phyloP scores from a whole-genome alignment of 768 basidiomycete species.

The Termitomyces eurrhizus region DNA sequence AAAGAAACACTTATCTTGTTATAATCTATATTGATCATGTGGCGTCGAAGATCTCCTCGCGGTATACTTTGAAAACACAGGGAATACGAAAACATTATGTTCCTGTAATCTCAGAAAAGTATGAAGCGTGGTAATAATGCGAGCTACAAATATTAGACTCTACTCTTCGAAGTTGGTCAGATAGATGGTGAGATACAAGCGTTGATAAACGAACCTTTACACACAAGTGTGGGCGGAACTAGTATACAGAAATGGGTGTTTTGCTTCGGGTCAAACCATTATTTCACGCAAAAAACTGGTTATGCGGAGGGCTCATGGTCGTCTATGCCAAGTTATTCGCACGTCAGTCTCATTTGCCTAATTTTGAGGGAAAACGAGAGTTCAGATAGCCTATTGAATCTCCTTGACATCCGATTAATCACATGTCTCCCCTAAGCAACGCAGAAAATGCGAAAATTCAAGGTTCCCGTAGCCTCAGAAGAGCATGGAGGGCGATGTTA shows the following conservation, averaged over 20 bases:
- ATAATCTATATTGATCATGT: not conserved
- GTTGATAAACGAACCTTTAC: not conserved
- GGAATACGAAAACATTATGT: not conserved
- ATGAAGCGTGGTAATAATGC: not conserved
- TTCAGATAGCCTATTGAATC: not conserved
- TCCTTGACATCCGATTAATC: not conserved
- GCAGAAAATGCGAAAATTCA: not conserved
- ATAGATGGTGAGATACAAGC: not conserved
- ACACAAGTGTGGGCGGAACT: not conserved
- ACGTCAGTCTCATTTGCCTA: not conserved
- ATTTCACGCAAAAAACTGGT: not conserved
- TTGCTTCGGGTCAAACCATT: conserved; percentile 4
- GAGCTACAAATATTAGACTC: not conserved
- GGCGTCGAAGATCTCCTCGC: not conserved
- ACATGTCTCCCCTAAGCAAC: not conserved
- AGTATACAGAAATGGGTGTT: not conserved
- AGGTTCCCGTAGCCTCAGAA: not conserved
- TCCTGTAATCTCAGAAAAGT: not conserved
- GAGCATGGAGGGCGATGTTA: not conserved
- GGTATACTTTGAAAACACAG: not conserved
- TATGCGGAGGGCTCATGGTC: conserved; percentile 16
- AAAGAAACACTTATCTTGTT: not conserved
- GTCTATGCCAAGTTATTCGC: not conserved
- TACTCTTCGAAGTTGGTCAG: not conserved
- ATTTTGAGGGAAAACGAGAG: not conserved